phyloP scores from a whole-genome alignment of 768 basidiomycete genomes.

The Mycena alexandri region DNA sequence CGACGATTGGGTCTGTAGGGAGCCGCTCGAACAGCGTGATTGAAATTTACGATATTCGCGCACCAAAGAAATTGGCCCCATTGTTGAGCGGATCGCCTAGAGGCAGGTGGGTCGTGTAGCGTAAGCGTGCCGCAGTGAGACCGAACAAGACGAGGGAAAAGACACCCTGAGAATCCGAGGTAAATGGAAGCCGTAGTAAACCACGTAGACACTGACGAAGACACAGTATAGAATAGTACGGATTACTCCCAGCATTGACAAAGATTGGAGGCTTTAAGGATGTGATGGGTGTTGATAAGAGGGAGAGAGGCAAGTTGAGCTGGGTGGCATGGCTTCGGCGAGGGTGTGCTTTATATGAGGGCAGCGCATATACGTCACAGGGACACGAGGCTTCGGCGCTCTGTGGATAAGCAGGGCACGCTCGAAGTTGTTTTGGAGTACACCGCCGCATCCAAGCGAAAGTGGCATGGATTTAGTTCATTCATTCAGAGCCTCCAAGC shows the following conservation, averaged over 20 bases:
- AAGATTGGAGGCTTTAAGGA: slow-evolving; percentile 5
- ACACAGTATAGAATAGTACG: slow-evolving; percentile 35
- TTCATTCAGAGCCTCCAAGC: background rate
- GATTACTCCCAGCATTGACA: slow-evolving; percentile 32
- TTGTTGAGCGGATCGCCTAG: slow-evolving; percentile 65
- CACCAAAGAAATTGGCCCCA: slow-evolving; percentile 70
- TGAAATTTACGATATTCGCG: slow-evolving; percentile 19
- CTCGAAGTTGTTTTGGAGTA: background rate
- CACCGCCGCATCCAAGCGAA: background rate
- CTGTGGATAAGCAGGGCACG: background rate
- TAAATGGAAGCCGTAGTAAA: slow-evolving; percentile 9
- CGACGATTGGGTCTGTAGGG: slow-evolving; percentile 66
- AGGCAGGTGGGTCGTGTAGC: slow-evolving; percentile 70
- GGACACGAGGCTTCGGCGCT: slow-evolving; percentile 35
- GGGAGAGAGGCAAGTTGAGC: slow-evolving; percentile 7
- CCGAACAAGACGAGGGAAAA: slow-evolving; percentile 51
- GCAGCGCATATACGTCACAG: slow-evolving; percentile 21
- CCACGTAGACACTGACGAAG: slow-evolving; percentile 26
- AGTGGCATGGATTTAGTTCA: background rate
- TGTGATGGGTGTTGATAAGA: slow-evolving; percentile 16
- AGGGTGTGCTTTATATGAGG: slow-evolving; percentile 30
- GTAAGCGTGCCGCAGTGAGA: slow-evolving; percentile 66
- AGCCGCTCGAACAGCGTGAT: too few species aligned
- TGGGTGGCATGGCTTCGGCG: slow-evolving; percentile 27
- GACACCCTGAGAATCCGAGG: slow-evolving; percentile 25